phyloP scores from a whole-genome alignment of 768 basidiomycete genomes.

The Pluteus cervinus region DNA sequence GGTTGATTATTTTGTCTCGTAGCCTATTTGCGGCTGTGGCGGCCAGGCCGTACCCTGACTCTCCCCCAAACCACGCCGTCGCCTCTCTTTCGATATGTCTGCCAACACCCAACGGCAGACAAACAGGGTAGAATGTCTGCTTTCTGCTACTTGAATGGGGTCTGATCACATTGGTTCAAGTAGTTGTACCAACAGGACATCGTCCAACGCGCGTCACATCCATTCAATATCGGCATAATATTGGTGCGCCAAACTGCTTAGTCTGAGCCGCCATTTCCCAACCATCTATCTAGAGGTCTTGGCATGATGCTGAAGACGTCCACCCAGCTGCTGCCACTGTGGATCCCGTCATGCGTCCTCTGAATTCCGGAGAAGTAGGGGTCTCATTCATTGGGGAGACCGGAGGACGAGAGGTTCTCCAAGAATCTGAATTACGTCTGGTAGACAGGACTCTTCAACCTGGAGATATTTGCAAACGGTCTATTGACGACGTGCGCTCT shows the following conservation, averaged over 20 bases:
- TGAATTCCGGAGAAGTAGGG: constrained; percentile 76
- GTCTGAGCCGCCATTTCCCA: background rate
- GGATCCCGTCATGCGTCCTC: constrained; percentile 73
- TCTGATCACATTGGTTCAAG: background rate
- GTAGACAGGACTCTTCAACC: constrained; percentile 72
- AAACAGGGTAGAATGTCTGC: too few species aligned
- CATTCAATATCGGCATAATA: constrained; percentile 51
- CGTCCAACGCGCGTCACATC: constrained; percentile 39
- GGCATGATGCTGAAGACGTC: constrained; percentile 82
- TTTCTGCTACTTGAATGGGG: too few species aligned
- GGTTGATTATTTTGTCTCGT: too few species aligned
- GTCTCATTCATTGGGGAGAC: constrained; percentile 56
- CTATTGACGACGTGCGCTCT: constrained; percentile 64
- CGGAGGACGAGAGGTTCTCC: constrained; percentile 61
- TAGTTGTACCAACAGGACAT: constrained; percentile 70
- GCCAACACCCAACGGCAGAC: too few species aligned
- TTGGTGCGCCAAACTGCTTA: too few species aligned
- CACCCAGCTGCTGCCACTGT: constrained; percentile 33
- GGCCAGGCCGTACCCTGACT: too few species aligned
- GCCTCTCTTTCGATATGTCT: too few species aligned
- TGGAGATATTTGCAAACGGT: constrained; percentile 80
- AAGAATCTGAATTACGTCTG: constrained; percentile 61
- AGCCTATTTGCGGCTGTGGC: too few species aligned
- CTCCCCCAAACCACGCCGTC: too few species aligned
- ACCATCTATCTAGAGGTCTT: constrained; percentile 55